Evolutionary conservation across 2,329 filamentous ascomycete genomes (phyloP).

Genomic region (Aspergillus vadensis): DNA sequence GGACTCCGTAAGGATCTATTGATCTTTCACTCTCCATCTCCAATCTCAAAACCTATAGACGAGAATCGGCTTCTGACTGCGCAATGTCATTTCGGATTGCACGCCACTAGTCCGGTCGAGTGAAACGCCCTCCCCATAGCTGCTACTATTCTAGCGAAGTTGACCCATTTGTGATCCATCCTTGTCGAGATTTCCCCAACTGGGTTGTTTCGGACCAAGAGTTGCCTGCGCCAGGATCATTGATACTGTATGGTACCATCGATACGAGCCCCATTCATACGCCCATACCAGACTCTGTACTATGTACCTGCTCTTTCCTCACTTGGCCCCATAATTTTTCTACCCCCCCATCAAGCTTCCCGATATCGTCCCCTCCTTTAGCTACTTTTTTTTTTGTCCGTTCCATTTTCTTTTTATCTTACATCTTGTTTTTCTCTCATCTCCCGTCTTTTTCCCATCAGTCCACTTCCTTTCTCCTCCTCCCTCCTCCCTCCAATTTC

Average conservation of each 20-base stretch:
- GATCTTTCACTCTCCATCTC: neutral
- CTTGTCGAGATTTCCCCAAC: constrained; percentile 6
- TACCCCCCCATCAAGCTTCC: constrained; percentile 17
- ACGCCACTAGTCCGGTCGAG: neutral
- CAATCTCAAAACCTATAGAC: no score
- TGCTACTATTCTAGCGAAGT: neutral
- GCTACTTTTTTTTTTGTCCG: constrained; percentile 11
- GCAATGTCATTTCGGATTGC: no score
- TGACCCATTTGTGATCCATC: neutral
- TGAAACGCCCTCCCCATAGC: neutral
- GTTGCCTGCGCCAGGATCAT: constrained; percentile 7
- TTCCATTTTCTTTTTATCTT: constrained; percentile 16
- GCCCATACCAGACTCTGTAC: constrained; percentile 12
- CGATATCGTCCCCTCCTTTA: constrained; percentile 20
- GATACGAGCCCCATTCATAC: constrained; percentile 5
- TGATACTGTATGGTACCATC: constrained; percentile 13
- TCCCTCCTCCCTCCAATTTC: constrained; percentile 9
- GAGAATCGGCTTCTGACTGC: no score
- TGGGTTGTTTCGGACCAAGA: constrained; percentile 6
- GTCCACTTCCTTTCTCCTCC: constrained; percentile 16
- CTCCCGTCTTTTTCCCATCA: constrained; percentile 15
- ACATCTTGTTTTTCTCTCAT: constrained; percentile 15
- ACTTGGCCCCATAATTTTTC: constrained; percentile 13
- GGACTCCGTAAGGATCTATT: constrained; percentile 7
- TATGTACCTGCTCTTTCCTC: constrained; percentile 11